phyloP scores from a whole-genome alignment of 2,329 filamentous ascomycete genomes.

The Aplosporella prunicola region DNA sequence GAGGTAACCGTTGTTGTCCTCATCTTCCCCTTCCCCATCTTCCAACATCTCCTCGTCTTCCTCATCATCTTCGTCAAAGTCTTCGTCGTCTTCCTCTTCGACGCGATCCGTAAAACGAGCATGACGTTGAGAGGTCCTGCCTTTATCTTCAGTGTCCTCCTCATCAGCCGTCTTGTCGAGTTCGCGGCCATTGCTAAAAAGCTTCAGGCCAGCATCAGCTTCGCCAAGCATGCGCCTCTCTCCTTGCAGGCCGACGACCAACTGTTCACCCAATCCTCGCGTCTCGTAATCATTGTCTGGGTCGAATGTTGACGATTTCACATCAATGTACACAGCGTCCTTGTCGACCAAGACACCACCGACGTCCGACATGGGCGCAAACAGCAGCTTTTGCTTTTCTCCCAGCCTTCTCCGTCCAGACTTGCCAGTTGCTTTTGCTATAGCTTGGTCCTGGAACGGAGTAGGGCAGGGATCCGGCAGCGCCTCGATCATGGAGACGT shows the following conservation, averaged over 20 bases:
- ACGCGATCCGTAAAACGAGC: constrained; percentile 40
- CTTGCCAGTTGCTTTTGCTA: constrained; percentile 78
- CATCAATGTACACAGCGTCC: constrained; percentile 84
- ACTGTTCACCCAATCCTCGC: constrained; percentile 85
- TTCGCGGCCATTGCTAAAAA: constrained; percentile 71
- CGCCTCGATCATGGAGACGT: constrained; percentile 71
- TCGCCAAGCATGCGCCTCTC: constrained; percentile 75
- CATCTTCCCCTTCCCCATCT: constrained; percentile 39
- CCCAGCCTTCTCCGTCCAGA: constrained; percentile 70
- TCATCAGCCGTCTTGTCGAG: constrained; percentile 48
- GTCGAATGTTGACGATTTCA: constrained; percentile 64
- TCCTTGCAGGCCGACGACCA: constrained; percentile 81
- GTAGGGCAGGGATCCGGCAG: constrained; percentile 94
- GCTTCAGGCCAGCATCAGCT: constrained; percentile 68
- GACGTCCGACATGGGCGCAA: constrained; percentile 97
- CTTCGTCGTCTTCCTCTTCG: constrained; percentile 41
- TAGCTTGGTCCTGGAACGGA: constrained; percentile 76
- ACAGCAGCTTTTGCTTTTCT: constrained; percentile 93
- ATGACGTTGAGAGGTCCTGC: constrained; percentile 45
- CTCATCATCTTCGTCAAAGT: constrained; percentile 41
- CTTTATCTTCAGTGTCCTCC: constrained; percentile 47
- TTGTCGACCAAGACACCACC: constrained; percentile 94
- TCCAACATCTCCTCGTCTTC: constrained; percentile 38
- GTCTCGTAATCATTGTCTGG: constrained; percentile 52
- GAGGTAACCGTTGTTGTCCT: constrained; percentile 42